Base-by-base conservation (phyloP, 179 eudicot species). In the Heliamphora pulchella region DNA sequence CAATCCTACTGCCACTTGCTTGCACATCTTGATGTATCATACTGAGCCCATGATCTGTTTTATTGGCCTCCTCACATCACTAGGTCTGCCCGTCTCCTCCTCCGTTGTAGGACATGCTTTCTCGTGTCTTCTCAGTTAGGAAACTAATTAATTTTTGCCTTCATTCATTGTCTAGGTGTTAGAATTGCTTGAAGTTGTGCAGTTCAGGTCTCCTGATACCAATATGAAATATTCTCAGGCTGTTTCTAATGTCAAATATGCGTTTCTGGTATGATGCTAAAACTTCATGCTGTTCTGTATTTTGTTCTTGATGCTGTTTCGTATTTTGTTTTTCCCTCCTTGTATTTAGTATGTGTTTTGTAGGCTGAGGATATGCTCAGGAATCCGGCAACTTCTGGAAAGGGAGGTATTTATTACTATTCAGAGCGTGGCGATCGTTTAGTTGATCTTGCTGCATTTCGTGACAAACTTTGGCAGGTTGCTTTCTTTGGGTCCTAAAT, bases 391-490 rank as follows among this genome's bases (percentile, higher is more conserved):
- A 78, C 86, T 62, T 83, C 93, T 76, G 91, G 87, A 79, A 92
- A 89, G 83, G 94, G 87, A 59, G 92, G 97, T 80, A 88, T 94
- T 41, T 96, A 96, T 87, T 92, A 92, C 86, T 89, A 86, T 83
- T 96, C 98, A 46, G 99, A 96, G 79, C 91, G 99, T 71, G 99
- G 97, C 71, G 99, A 96, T 83, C 91, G 97, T 46, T 86, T 96
- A 67, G 87, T 94, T 82, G 92, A 96, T 80, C 93, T 96, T 80
- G 90, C 94, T 66, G 86, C 94, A 78, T 89, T 96, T 54, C 89
- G 99, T 48, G 97, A 96, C 86, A 87, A 88, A 83, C 92, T 96
- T 66, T 94, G 97, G 96, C 97, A 96, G 98, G 99, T 96, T 78
- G 79, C 83, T 53, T 75, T 59, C 63, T 67, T 73, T 71, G 50